Evolutionary conservation across 106 monocot species (phyloP), one percentile per base, ranked within the genome.

Genomic region (Posidonia australis): DNA sequence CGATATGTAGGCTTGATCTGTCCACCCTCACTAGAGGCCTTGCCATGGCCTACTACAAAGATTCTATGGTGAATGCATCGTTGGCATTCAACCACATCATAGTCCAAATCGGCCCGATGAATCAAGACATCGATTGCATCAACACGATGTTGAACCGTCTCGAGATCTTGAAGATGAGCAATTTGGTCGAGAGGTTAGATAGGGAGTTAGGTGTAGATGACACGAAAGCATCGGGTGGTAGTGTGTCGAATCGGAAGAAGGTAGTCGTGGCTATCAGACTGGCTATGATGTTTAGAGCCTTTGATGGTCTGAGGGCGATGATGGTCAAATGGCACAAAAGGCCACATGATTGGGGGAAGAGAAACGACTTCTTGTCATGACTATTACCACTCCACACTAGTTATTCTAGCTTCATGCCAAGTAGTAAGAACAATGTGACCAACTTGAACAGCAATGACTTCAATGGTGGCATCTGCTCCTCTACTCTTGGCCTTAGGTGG

Each of bases 161-260:
- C 1, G 79, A 79, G 70, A 43, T 79, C 1, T 19, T 79, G 23
- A 79, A 77, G 66, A 73, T 81, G 70, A 81, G 73, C 73, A 81
- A 74, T 24, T 77, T 77, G 1, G 77, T 81, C 2, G 74, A 65
- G 44, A 79, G 79, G 51, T 44, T 79, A 13, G 74, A 79, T 45
- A 74, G 79, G 27, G 79, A 79, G 61, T 79, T 79, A 53, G 79
- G 74, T 2, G 79, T 79, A 0, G 69, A 74, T 29, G 79, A 74
- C 1, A 9, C 49, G 11, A 57, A 9, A 5, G 64, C 58, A 23
- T n/a, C 51, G 19, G 61, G 23, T n/a, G 58, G 31, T 12, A 67
- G 72, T 1, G 27, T 22, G 46, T 44, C 65, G 14, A 11, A 24
- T 32, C 52, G 63, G 29, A 55, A 69, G 26, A 53, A 45, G 5